A percentile compares a stretch with the other conserved stretches of the same genome.
Conservation (phyloP, 1,139 yeast species). For the Lodderomyces parapsilosis region DNA sequence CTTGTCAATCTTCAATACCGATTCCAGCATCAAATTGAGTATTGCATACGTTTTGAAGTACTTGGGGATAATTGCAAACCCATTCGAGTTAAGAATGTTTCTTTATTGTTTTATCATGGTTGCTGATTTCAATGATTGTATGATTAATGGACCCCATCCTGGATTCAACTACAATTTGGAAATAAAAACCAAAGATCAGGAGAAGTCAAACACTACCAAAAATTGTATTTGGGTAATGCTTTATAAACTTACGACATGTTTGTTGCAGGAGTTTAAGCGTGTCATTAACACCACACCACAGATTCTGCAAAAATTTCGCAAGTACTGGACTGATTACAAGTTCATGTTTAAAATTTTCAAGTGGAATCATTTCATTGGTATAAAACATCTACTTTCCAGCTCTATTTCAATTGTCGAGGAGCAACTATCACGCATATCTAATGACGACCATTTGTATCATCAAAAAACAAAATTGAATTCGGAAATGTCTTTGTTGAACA, state of each 20-base stretch:
- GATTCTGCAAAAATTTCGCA: slow-evolving; percentile 11
- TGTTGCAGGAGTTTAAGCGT: slow-evolving; percentile 16
- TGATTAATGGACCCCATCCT: slow-evolving; percentile 19
- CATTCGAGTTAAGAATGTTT: slow-evolving; percentile 16
- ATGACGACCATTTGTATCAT: slow-evolving; percentile 4
- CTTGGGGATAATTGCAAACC: slow-evolving; percentile 14
- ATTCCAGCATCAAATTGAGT: slow-evolving; percentile 10
- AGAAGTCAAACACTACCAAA: slow-evolving; percentile 10
- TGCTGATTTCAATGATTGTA: slow-evolving; percentile 23
- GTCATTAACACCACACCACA: slow-evolving; percentile 3
- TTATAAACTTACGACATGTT: slow-evolving; percentile 18
- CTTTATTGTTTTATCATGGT: slow-evolving; percentile 26
- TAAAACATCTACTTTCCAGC: slow-evolving; percentile 14
- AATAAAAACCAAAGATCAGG: slow-evolving; percentile 5
- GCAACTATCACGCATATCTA: slow-evolving; percentile 11
- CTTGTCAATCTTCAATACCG: slow-evolving; percentile 11
- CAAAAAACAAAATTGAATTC: slow-evolving; percentile 9
- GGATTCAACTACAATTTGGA: slow-evolving; percentile 24
- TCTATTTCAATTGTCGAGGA: slow-evolving; percentile 16
- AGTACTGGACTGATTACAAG: slow-evolving; percentile 18
- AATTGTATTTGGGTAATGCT: slow-evolving; percentile 25
- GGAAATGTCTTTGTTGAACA: slow-evolving; percentile 12
- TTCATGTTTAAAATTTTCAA: slow-evolving; percentile 20
- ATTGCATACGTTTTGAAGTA: slow-evolving; percentile 13
- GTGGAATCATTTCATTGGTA: slow-evolving; percentile 18